Conservation (phyloP, 208 protist species). For the Trichomonas vaginalis region DNA sequence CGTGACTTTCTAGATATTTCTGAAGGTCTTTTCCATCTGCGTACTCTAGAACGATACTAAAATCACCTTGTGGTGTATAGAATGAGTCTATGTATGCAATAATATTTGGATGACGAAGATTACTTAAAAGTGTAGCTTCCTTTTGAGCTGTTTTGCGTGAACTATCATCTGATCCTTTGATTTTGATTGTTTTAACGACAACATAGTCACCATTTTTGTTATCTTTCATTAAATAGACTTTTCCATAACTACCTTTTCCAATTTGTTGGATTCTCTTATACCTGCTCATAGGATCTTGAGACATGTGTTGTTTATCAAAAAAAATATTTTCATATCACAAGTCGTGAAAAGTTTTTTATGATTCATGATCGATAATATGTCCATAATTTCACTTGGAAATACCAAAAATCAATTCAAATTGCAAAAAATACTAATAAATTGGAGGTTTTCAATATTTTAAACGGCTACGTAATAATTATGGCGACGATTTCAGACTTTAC, state of each 20-base stretch:
- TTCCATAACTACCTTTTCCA: constrained; percentile 22
- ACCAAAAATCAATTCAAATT: not conserved
- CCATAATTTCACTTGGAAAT: not conserved
- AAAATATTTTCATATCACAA: no score
- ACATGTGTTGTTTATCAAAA: no score
- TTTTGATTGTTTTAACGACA: constrained; percentile 20
- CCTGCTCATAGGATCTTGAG: not conserved
- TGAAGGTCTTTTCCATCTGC: constrained; percentile 27
- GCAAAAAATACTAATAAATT: not conserved
- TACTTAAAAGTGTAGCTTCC: constrained; percentile 5
- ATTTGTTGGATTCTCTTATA: not conserved
- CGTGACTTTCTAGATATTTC: constrained; percentile 15
- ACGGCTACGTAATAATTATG: not conserved
- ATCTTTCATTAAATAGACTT: constrained; percentile 2
- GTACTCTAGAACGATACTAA: constrained; percentile 28
- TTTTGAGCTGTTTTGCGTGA: not conserved
- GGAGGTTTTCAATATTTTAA: not conserved
- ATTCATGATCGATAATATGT: not conserved
- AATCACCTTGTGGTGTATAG: not conserved
- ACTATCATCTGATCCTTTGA: not conserved
- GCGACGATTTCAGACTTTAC: not conserved
- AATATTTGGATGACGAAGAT: constrained; percentile 5
- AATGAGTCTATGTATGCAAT: constrained; percentile 22
- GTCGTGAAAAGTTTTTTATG: no score
- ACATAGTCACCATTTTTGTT: not conserved